Evolutionary conservation across 257 asterid species (phyloP), one percentile per base, ranked within the genome.

Genomic region (Apocynum venetum): DNA sequence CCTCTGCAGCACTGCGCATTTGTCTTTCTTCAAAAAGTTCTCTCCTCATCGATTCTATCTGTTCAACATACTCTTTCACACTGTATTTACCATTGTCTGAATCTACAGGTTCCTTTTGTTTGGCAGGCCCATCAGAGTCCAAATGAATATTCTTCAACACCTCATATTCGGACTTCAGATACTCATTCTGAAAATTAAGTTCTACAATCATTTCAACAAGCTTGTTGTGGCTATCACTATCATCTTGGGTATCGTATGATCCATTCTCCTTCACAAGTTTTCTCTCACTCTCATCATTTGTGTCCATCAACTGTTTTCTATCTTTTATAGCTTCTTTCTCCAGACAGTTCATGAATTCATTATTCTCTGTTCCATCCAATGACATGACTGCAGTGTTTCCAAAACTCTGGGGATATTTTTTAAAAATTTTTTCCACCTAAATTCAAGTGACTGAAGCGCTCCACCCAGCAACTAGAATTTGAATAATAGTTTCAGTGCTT

Each of bases 1-100:
- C 91, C 88, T 96, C 99, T 0, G 99, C 95, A 83, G 98, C 97
- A 75, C 61, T 80, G 61, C 95, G 83, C 79, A 97, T 93, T 86
- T 89, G 92, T 72, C 86, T 93, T 93, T 93, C 99, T 85, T 88
- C 97, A 47, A 85, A 52, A 79, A 96, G 88, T 77, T 93, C 91
- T 85, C 83, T 86, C 76, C 83, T 89, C 85, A 96, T 77, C 57
- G 90, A 89, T 79, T 88, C 92, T 61, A 90, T 81, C 86, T 89
- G 90, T 77, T 81, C 89, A 72, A 56, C 84, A 80, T 93, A 90
- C 83, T 89, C 89, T 77, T 71, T 76, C 55, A 76, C 77, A 81
- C 71, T 86, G 51, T 19, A 47, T 60, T 75, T 82, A 56, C 84
- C 83, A 77, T 80, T 76, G 3, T 75, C 87, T 68, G 75, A 81